phyloP scores from a whole-genome alignment of 208 protist species.

The Acanthamoeba pearcei region DNA sequence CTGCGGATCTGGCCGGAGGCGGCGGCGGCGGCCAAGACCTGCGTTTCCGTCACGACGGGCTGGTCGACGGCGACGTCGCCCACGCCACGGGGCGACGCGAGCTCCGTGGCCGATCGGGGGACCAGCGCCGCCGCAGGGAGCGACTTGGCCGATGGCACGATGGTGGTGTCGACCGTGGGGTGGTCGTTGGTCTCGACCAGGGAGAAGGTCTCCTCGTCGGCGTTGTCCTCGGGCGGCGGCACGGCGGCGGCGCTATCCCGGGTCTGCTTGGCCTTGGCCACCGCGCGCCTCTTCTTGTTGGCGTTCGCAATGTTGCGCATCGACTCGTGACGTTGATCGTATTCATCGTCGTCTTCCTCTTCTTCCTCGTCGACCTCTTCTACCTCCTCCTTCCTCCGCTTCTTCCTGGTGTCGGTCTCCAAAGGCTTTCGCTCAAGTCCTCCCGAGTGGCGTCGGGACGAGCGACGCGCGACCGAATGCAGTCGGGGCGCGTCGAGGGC shows the following conservation, averaged over 20 bases:
- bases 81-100: background rate
- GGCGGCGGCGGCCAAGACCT: constrained; percentile 5
- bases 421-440: too few species aligned
- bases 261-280: constrained; percentile 13
- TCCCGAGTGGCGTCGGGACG: too few species aligned
- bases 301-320: background rate
- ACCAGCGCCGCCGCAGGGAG: too few species aligned
- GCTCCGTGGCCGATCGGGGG: background rate
- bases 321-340: background rate
- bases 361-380: background rate
- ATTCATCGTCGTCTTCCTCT: background rate
- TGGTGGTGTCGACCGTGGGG: background rate
- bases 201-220: background rate
- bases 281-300: background rate
- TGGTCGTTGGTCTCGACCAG: background rate
- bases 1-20: background rate
- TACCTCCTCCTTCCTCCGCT: too few species aligned
- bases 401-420: too few species aligned
- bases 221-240: background rate
- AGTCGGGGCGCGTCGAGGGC: too few species aligned
- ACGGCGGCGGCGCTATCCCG: background rate
- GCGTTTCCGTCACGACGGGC: background rate
- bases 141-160: background rate
- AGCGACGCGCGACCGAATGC: too few species aligned
- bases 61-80: background rate